Conservation (phyloP, 495 filamentous ascomycete species). For the Thozetella sp. region DNA sequence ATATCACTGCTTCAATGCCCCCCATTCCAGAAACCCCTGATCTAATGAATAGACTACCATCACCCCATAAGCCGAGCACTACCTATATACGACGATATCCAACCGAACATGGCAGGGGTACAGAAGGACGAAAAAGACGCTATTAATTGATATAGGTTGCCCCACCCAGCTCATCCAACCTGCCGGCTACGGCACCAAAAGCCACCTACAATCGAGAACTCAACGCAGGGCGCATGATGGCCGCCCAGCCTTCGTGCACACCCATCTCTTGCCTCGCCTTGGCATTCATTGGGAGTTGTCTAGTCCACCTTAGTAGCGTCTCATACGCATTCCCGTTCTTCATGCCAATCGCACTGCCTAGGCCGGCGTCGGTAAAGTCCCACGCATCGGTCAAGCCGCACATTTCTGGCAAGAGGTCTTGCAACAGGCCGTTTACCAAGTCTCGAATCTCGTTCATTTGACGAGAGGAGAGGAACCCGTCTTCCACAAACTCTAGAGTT, state of each 20-base stretch:
- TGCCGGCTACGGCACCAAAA: too few relatives aligned
- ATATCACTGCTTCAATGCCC: too few relatives aligned
- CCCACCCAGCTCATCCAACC: too few relatives aligned
- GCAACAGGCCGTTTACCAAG: constrained; percentile 15
- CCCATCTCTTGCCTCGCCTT: neutral
- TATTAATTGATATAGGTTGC: too few relatives aligned
- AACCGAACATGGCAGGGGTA: too few relatives aligned
- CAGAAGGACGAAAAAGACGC: too few relatives aligned
- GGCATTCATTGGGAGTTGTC: constrained; percentile 23
- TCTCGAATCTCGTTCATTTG: constrained; percentile 14
- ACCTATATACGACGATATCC: too few relatives aligned
- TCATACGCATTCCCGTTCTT: constrained; percentile 27
- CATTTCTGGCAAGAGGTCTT: constrained; percentile 16
- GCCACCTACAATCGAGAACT: too few relatives aligned
- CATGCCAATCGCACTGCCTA: constrained; percentile 26
- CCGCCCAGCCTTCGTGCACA: neutral
- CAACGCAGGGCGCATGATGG: too few relatives aligned
- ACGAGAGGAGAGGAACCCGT: constrained; percentile 11
- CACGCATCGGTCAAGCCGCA: constrained; percentile 30
- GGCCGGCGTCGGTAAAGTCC: constrained; percentile 26
- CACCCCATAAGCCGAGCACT: too few relatives aligned
- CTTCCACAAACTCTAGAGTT: constrained; percentile 16
- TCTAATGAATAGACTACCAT: too few relatives aligned
- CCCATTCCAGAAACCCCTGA: too few relatives aligned
- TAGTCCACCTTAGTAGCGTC: constrained; percentile 24